These are phyloP conservation scores for Hyparrhenia diplandra DNA, from an alignment of 176 grass and related monocot species.

Conservation along the genomic window DNA sequence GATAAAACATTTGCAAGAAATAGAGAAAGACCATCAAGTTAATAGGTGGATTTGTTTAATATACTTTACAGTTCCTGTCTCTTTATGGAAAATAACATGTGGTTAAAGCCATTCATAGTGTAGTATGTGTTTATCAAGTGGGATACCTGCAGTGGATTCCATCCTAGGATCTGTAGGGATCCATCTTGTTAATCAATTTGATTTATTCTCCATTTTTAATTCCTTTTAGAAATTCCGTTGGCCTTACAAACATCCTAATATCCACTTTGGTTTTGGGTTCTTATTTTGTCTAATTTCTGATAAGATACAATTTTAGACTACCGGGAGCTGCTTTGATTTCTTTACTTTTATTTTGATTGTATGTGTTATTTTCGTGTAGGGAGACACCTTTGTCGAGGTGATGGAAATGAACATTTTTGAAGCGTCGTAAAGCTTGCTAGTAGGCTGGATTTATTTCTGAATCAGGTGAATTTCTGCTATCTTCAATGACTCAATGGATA, in stretches of 20 bases:
- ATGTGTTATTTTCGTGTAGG: conserved; percentile 38
- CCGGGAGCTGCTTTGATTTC: not conserved
- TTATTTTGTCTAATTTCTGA: not conserved
- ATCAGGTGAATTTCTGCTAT: conserved; percentile 97
- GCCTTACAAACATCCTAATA: not conserved
- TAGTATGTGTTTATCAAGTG: not conserved
- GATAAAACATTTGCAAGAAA: not conserved
- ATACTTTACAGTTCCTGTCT: not conserved
- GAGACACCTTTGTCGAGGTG: conserved; percentile 86
- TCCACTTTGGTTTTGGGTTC: not conserved
- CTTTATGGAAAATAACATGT: conserved; percentile 13
- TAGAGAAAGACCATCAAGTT: not conserved
- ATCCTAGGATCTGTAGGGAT: not conserved
- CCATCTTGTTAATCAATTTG: conserved; percentile 1
- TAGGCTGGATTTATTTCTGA: conserved; percentile 96
- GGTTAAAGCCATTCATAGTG: not conserved
- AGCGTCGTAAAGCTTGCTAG: conserved; percentile 86
- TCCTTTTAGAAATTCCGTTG: not conserved
- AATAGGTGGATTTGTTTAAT: not conserved
- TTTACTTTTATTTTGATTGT: not conserved
- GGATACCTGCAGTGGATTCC: not conserved
- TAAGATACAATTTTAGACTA: conserved; percentile 3
- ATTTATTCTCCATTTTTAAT: no score
- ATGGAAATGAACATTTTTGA: conserved; percentile 99
- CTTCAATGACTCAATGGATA: no score